Evolutionary conservation across 495 filamentous ascomycete species (phyloP), one percentile per base, ranked within the genome.

Genomic region (Aspergillus coremiiformis): DNA sequence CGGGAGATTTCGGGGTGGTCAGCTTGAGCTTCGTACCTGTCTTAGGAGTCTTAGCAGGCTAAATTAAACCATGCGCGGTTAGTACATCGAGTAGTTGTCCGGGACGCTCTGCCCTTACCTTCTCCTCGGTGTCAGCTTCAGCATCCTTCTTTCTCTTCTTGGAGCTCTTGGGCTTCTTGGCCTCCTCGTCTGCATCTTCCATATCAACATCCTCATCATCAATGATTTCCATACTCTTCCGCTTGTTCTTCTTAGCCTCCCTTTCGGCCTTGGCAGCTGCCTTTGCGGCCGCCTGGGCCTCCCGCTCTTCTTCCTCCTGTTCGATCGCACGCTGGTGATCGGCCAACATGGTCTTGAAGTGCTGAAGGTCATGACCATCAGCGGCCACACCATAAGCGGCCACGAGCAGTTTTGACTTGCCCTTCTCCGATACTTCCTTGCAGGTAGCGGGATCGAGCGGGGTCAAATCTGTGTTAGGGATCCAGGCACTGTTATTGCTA

Each of bases 131-230:
- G 46, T 85, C 83, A 37, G 75, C 73, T 47, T 82, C 79, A 3
- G 77, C 80, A 22, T 77, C 75, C 73, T 82, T 85, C 79, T 86
- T 86, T 51, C 82, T 77, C 72, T 85, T 84, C 75, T 84, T 85
- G 3, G 74, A 71, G 54, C 55, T 56, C 67, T 83, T 83, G 11
- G 77, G 52, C 57, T 79, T 79, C 54, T 77, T 77, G 44, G 63
- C 62, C 24, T 77, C 75, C 32, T 78, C 75, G 20, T 75, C 71
- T 5, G 72, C 80, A 51, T 94, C 88, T 51, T 79, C 84, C 82
- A 90, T 90, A 1, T 90, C 87, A 1, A 84, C 73, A 56, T 93
- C 89, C 12, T 78, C 85, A 21, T 82, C 83, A 4, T 76, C 73
- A 19, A 63, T 63, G 42, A 67, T 60, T 15, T 71, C 72, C 56